phyloP scores from a whole-genome alignment of 371 early-diverging fungal genomes.

The Mucor indicus region DNA sequence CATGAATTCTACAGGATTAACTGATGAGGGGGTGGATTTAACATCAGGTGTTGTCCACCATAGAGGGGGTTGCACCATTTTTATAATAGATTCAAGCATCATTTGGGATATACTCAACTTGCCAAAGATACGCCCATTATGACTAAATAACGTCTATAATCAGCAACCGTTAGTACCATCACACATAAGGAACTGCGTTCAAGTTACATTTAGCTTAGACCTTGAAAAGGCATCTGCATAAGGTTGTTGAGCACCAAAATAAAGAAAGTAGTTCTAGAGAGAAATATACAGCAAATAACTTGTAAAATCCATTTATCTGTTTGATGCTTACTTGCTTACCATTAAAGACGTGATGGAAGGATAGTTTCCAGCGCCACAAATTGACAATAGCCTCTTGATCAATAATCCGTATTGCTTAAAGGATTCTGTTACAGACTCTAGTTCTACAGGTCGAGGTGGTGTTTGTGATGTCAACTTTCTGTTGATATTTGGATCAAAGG shows the following conservation, averaged over 20 bases:
- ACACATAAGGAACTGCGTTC: no score
- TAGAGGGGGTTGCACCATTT: constrained; percentile 27
- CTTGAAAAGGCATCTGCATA: constrained; percentile 56
- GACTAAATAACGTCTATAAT: constrained; percentile 25
- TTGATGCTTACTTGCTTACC: constrained; percentile 14
- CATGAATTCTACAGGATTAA: constrained; percentile 12
- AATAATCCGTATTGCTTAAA: constrained; percentile 18
- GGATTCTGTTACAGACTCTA: constrained; percentile 40
- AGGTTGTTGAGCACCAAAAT: constrained; percentile 44
- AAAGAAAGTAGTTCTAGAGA: constrained; percentile 13
- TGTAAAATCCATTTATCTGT: not conserved
- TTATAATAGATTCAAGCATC: constrained; percentile 26
- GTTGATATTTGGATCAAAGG: constrained; percentile 69
- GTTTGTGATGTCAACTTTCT: constrained; percentile 67
- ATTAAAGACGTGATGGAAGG: constrained; percentile 37
- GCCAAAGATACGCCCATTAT: constrained; percentile 37
- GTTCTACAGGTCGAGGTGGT: constrained; percentile 67
- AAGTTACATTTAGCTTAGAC: constrained; percentile 49
- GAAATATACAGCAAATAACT: not conserved
- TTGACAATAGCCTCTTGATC: constrained; percentile 20
- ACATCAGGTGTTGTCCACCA: constrained; percentile 22
- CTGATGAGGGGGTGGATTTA: constrained; percentile 1
- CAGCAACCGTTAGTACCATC: no score
- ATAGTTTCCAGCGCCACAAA: constrained; percentile 32
- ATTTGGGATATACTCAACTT: constrained; percentile 13